These are phyloP conservation scores for Chalaropsis thielavioides DNA, from an alignment of 2,329 filamentous ascomycete species.

Conservation along the genomic window DNA sequence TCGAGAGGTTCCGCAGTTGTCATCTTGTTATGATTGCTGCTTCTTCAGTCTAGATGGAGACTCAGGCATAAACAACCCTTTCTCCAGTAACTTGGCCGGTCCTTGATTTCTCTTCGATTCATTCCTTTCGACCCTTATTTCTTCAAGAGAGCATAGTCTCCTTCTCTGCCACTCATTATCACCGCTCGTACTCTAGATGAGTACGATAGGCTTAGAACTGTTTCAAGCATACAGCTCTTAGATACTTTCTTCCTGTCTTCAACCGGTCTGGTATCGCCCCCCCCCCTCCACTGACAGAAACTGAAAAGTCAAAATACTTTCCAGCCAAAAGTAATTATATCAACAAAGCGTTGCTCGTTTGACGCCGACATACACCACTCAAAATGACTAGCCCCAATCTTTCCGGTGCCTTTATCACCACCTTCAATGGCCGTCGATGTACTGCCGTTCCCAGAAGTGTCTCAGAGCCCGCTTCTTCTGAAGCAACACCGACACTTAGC, in stretches of 20 bases:
- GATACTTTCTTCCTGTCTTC: neutral
- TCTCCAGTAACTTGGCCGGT: slow-evolving; percentile 12
- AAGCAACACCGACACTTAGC: slow-evolving; percentile 18
- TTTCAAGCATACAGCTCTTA: neutral
- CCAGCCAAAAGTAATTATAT: neutral
- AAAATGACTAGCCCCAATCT: slow-evolving; percentile 33
- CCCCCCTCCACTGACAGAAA: neutral
- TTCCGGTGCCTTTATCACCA: slow-evolving; percentile 36
- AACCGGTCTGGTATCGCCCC: neutral
- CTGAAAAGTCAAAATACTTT: neutral
- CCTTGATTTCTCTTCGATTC: slow-evolving; percentile 15
- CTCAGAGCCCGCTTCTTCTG: slow-evolving; percentile 18
- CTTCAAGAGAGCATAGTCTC: slow-evolving; percentile 19
- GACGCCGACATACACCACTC: slow-evolving; percentile 2
- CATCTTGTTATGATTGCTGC: slow-evolving; percentile 5
- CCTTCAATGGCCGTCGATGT: slow-evolving; percentile 36
- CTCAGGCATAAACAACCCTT: slow-evolving; percentile 9
- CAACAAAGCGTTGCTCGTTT: neutral
- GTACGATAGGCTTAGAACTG: neutral
- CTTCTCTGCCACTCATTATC: slow-evolving; percentile 9
- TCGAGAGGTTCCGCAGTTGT: neutral
- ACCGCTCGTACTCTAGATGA: slow-evolving; percentile 7
- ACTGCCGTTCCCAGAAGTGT: slow-evolving; percentile 35
- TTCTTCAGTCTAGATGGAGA: slow-evolving; percentile 11
- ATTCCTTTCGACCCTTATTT: slow-evolving; percentile 7